Percentiles rank a stretch among this genome's conserved stretches.
phyloP scores from a whole-genome alignment of 352 stramenopile genomes.

The Peronospora tabacina region DNA sequence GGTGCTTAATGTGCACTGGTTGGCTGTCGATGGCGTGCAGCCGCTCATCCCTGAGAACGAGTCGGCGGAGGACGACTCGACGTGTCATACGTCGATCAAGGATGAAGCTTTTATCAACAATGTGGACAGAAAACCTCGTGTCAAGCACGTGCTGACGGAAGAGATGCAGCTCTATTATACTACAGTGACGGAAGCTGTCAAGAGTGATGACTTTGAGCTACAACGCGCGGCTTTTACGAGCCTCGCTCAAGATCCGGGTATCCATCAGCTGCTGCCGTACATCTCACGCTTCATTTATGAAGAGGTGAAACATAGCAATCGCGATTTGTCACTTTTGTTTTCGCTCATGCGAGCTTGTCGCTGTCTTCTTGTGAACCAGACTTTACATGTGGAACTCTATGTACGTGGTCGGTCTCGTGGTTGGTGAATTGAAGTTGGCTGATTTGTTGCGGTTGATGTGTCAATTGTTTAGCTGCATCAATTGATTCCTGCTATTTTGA shows the following conservation, averaged over 20 bases:
- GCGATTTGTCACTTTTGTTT: conserved; percentile 65
- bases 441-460: neutral
- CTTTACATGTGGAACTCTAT: conserved; percentile 90
- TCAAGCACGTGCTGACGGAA: conserved; percentile 83
- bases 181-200: conserved; percentile 79
- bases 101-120: conserved; percentile 63
- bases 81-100: conserved; percentile 61
- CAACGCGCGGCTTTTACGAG: conserved; percentile 74
- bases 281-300: conserved; percentile 86
- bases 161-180: conserved; percentile 88
- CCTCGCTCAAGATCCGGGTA: conserved; percentile 74
- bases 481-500: conserved; percentile 89
- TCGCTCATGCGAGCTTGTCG: conserved; percentile 86
- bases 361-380: conserved; percentile 87
- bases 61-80: conserved; percentile 60
- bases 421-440: too few relatives aligned
- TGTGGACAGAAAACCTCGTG: conserved; percentile 66
- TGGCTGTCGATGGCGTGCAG: conserved; percentile 78
- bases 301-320: conserved; percentile 79
- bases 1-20: conserved; percentile 71
- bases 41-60: conserved; percentile 80
- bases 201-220: conserved; percentile 61
- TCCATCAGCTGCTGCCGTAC: conserved; percentile 87
- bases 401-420: conserved; percentile 28
- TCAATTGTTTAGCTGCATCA: conserved; percentile 78